Base-by-base conservation (phyloP, 257 asterid species). In the Euphrasia confusa region DNA sequence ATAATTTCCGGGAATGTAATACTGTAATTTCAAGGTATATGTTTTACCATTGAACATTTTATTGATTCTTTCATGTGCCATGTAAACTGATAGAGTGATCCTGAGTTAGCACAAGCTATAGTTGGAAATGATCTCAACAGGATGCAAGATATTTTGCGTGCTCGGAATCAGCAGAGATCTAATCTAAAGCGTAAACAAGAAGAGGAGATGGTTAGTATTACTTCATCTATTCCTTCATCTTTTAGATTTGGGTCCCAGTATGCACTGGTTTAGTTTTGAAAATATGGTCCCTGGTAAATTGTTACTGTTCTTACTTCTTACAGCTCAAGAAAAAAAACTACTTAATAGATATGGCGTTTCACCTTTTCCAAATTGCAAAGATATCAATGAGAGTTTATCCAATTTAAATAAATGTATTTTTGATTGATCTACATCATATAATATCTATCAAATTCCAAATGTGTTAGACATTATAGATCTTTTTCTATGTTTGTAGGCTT, bases 71-170 rank as follows among this genome's bases (percentile, higher is more conserved):
- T 64, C 54, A 18, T 15, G 65, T 73, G 68, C 61, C 66, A 27
- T 84, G 72, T 76, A 60, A 63, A 60, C 71, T 75, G 67, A 65
- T 72, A 92, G 99, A 86, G 74, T 60, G 97, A 92, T 79, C 99
- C 99, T 60, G 97, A 92, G 79, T 77, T 92, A 61, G 99, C 96
- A 71, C 99, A 89, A 86, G 82, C 74, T 73, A 59, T 89, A 79
- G 94, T 92, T 62, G 99, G 97, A 53, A 89, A 92, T 74, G 97
- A 92, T 76, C 78, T 84, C 71, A 79, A 86, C 71, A 82, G 52
- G 79, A 74, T 92, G 79, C 99, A 92, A 82, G 99, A 83, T 28
- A 68, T 84, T 64, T 79, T 92, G 68, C 95, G 99, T 4, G 47
- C 47, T 28, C 97, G 97, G 42, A 66, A 85, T 80, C 86, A 77